A percentile compares a stretch with the other conserved stretches of the same genome.
phyloP scores from a whole-genome alignment of 768 basidiomycete genomes.

The Leccinellum albellum region DNA sequence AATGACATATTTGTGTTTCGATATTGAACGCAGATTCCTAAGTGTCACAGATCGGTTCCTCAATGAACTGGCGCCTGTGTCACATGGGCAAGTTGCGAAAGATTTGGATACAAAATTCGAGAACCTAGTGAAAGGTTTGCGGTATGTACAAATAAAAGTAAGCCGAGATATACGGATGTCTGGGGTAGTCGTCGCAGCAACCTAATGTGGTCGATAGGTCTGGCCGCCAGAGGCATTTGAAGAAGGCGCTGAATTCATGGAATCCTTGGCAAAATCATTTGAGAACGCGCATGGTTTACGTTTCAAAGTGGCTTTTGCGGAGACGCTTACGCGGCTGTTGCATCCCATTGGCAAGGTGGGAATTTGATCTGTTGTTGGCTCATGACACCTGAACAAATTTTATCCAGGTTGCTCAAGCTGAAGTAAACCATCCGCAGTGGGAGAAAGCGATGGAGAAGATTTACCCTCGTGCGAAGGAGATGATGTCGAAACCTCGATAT shows the following conservation, averaged over 20 bases:
- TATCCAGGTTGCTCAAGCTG: constrained; percentile 83
- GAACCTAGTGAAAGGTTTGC: constrained; percentile 76
- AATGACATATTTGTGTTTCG: background rate
- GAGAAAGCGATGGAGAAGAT: constrained; percentile 86
- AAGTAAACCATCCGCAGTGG: constrained; percentile 95
- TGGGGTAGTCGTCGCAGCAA: background rate
- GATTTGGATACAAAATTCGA: constrained; percentile 82
- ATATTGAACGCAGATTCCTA: constrained; percentile 55
- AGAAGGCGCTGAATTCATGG: constrained; percentile 88
- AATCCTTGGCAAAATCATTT: constrained; percentile 78
- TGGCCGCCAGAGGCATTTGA: constrained; percentile 94
- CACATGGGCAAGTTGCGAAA: constrained; percentile 71
- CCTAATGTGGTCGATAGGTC: constrained; percentile 46
- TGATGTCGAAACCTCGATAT: constrained; percentile 86
- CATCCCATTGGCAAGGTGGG: constrained; percentile 86
- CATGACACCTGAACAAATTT: background rate
- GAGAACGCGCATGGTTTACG: constrained; percentile 78
- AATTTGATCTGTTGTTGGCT: background rate
- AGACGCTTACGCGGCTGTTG: constrained; percentile 68
- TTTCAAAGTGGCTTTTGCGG: constrained; percentile 82
- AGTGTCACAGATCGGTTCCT: constrained; percentile 93
- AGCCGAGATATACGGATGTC: background rate
- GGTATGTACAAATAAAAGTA: constrained; percentile 80
- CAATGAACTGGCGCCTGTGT: constrained; percentile 70
- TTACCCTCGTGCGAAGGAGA: constrained; percentile 75